Percentiles rank a stretch among this genome's conserved stretches.
These are phyloP conservation scores for Macadamia tetraphylla DNA, from an alignment of 164 flowering plant genomes.

Conservation along the genomic window DNA sequence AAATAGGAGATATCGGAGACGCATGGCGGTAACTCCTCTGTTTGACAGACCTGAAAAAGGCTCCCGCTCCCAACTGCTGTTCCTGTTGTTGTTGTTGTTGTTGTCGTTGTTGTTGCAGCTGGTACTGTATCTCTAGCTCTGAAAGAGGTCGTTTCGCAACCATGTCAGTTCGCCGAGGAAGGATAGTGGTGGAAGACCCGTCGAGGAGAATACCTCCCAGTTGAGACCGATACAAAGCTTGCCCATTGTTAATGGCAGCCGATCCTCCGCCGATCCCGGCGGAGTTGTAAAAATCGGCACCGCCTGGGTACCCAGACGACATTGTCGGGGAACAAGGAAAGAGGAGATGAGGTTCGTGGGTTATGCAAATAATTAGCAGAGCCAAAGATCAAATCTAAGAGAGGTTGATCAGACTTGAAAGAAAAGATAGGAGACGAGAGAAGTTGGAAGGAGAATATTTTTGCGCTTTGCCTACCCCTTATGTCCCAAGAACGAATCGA, in stretches of 20 bases:
- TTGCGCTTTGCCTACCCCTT: too few species aligned
- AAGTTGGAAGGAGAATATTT: too few species aligned
- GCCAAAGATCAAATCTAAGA: too few species aligned
- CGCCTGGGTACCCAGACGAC: conserved; percentile 38
- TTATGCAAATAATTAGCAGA: too few species aligned
- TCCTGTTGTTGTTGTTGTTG: conserved; percentile 1
- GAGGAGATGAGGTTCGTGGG: too few species aligned
- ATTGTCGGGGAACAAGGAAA: neutral
- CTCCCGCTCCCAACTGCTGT: conserved; percentile 17
- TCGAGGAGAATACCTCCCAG: conserved; percentile 18
- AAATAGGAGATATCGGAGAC: conserved; percentile 50
- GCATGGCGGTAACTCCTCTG: conserved; percentile 36
- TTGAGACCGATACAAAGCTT: conserved; percentile 19
- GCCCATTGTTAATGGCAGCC: conserved; percentile 17
- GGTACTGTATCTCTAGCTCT: conserved; percentile 30
- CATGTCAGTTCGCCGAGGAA: conserved; percentile 17
- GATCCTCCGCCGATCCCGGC: conserved; percentile 24
- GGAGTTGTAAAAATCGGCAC: conserved; percentile 29
- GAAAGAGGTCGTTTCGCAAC: conserved; percentile 52
- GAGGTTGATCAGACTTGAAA: too few species aligned
- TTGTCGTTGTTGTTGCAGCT: too few species aligned
- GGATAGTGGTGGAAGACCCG: conserved; percentile 28
- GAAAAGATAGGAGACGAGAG: too few species aligned
- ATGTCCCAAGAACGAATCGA: too few species aligned
- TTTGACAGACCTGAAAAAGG: conserved; percentile 58